These are phyloP conservation scores for Powellomyces hirtus DNA, from an alignment of 192 early-diverging fungal species.

Conservation along the genomic window DNA sequence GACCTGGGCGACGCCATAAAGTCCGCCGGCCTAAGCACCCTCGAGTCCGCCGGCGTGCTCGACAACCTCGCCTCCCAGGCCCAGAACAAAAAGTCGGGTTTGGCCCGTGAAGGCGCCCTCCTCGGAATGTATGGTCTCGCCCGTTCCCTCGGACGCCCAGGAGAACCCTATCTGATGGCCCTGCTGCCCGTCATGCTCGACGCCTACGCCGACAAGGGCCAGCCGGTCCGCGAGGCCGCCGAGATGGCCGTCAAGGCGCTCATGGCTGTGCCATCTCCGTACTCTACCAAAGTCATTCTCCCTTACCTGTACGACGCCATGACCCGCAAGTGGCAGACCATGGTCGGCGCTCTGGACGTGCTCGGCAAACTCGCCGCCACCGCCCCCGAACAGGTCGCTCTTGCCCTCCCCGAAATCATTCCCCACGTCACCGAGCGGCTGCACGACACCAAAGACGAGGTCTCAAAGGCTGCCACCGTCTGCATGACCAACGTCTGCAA, in stretches of 20 bases:
- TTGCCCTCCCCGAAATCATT: conserved; percentile 59
- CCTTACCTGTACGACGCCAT: conserved; percentile 34
- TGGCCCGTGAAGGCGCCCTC: conserved; percentile 43
- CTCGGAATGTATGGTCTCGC: conserved; percentile 38
- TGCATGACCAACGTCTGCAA: conserved; percentile 67
- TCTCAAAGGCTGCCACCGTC: conserved; percentile 51
- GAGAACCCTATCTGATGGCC: conserved; percentile 58
- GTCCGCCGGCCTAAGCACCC: conserved; percentile 25
- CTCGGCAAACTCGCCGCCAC: conserved; percentile 32
- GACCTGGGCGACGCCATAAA: conserved; percentile 37
- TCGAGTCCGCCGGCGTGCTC: conserved; percentile 35
- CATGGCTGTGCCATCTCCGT: conserved; percentile 8
- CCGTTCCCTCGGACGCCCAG: conserved; percentile 43
- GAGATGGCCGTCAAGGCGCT: conserved; percentile 27
- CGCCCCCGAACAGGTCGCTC: conserved; percentile 44
- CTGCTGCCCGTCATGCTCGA: conserved; percentile 61
- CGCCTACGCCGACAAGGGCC: conserved; percentile 55
- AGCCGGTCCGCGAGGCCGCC: conserved; percentile 48
- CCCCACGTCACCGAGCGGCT: conserved; percentile 70
- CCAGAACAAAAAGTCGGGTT: conserved; percentile 49
- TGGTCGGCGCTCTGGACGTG: conserved; percentile 39
- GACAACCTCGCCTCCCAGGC: conserved; percentile 33
- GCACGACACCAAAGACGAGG: conserved; percentile 75
- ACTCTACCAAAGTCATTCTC: conserved; percentile 20
- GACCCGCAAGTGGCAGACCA: conserved; percentile 48